Base-by-base conservation (phyloP, 2,329 filamentous ascomycete genomes). In the Penicillium vulpinum region DNA sequence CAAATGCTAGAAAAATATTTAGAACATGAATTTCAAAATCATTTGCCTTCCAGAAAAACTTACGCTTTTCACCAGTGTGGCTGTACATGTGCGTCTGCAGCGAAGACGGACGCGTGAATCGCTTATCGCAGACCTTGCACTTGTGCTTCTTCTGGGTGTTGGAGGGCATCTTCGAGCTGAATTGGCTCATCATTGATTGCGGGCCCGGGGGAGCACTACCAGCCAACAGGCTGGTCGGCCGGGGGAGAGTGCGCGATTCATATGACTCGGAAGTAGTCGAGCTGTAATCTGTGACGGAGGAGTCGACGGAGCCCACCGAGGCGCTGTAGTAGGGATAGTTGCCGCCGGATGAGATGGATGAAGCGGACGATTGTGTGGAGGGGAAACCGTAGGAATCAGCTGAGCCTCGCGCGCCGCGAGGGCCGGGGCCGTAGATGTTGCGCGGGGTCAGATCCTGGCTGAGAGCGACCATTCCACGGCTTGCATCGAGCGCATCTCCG, bases 61-160 rank as follows among this genome's bases (percentile, higher is more conserved):
- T 85, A 96, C 92, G 93, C 80, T 97, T 97, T 77, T 97, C 93
- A 72, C 93, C 93, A 54, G 93, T 97, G 72, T 97, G 93, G 77
- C 92, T 96, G 78, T 97, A 97, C 90, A 97, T 97, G 73, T 97
- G 93, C 31, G 93, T 97, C 73, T 97, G 93, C 38, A 97, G 77
- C 15, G 93, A 97, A 72, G 92, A 96, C 1, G 93, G 93, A 53
- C 93, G 85, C 2, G 93, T 97, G 75, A 97, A 97, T 41, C 93
- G 87, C 83, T 97, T 97, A 77, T 97, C 93, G 80, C 93, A 97
- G 58, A 97, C 90, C 79, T 96, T 97, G 85, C 93, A 97, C 81
- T 97, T 97, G 80, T 97, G 94, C 83, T 97, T 97, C 86, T 97
- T 97, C 73, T 97, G 92, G 10, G 93, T 94, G 78, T 91, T 96